Conservation (phyloP, 495 filamentous ascomycete genomes). For the Thermothielavioides terrestris region DNA sequence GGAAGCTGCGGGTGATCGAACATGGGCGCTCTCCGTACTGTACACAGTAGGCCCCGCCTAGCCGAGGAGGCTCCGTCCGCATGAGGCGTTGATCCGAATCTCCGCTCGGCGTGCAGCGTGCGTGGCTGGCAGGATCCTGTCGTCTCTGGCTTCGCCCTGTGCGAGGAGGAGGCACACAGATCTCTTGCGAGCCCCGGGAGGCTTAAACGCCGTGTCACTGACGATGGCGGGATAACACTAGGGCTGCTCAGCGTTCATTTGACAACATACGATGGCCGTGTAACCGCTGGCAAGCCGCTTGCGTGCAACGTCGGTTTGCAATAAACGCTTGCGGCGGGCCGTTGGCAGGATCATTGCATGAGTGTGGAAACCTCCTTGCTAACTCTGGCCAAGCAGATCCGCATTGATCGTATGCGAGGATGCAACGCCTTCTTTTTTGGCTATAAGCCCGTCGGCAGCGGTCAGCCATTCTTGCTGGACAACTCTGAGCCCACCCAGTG, state of each 20-base stretch:
- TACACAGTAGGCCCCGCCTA: not conserved
- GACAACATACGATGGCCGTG: conserved; percentile 14
- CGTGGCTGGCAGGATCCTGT: not conserved
- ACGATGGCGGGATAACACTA: not conserved
- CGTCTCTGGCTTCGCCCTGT: not conserved
- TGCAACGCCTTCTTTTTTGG: not conserved
- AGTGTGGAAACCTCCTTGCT: not conserved
- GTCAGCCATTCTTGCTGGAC: too few species aligned
- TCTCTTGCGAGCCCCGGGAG: not conserved
- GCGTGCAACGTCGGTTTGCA: not conserved
- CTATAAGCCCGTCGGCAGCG: not conserved
- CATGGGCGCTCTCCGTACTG: not conserved
- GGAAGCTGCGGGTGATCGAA: not conserved
- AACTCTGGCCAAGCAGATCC: not conserved
- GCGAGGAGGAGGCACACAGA: not conserved
- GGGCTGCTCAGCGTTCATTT: conserved; percentile 11
- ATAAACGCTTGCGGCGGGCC: not conserved
- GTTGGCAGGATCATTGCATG: conserved; percentile 1
- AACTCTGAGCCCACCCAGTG: too few species aligned
- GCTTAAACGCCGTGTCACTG: conserved; percentile 8
- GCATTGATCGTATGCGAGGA: not conserved
- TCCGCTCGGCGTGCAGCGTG: conserved; percentile 2
- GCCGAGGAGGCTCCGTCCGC: conserved; percentile 8
- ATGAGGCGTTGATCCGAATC: conserved; percentile 1
- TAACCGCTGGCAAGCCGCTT: not conserved